phyloP scores from a whole-genome alignment of 2,329 filamentous ascomycete genomes.

The Simplicillium sp. region DNA sequence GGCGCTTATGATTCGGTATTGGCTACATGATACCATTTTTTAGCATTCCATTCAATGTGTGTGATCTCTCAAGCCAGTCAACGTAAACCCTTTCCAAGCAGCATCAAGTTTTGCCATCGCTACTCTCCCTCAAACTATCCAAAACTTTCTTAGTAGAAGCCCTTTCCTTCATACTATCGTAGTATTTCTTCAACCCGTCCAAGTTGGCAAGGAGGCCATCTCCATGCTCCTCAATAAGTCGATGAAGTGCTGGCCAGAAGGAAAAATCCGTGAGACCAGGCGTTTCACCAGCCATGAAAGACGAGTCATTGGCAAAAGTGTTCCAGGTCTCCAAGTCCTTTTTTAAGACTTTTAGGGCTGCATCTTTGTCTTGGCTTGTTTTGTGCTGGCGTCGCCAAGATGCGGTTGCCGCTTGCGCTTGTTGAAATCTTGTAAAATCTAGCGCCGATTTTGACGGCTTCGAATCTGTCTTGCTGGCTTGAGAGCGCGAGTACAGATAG shows the following conservation, averaged over 20 bases:
- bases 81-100: background rate
- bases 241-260: conserved; percentile 45
- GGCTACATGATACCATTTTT: background rate
- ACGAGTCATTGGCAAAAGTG: conserved; percentile 16
- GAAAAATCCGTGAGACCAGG: conserved; percentile 44
- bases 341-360: conserved; percentile 14
- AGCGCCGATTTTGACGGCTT: too few species aligned
- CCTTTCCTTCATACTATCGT: conserved; percentile 10
- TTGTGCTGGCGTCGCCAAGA: too few species aligned
- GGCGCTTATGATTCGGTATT: too few species aligned
- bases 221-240: conserved; percentile 22
- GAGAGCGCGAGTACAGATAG: conserved; percentile 44
- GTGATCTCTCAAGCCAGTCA: background rate
- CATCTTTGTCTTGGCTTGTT: background rate
- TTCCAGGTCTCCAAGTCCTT: conserved; percentile 32
- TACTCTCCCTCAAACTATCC: background rate
- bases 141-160: conserved; percentile 12
- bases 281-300: conserved; percentile 34
- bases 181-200: too few species aligned
- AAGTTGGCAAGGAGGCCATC: too few species aligned
- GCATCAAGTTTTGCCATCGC: background rate
- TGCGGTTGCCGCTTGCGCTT: too few species aligned
- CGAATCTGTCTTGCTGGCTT: too few species aligned
- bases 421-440: too few species aligned
- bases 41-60: background rate